Percentiles rank a stretch among this genome's conserved stretches.
Conservation (phyloP, 805 yeast species). For the Dipodascus geniculatus region DNA sequence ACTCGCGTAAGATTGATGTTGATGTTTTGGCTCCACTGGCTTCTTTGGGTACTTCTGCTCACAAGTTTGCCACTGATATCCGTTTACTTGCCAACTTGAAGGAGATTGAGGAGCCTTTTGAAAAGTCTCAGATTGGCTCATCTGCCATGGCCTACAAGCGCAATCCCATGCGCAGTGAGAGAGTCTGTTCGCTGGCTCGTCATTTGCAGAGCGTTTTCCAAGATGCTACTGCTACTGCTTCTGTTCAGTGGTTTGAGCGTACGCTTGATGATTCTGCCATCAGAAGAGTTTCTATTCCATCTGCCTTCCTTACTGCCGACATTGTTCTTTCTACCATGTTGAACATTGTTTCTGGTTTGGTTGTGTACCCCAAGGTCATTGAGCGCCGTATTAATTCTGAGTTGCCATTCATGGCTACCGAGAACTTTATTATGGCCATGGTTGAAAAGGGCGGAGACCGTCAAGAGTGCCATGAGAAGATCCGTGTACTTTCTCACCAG, state of each 20-base stretch:
- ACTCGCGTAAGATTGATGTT: conserved; percentile 94
- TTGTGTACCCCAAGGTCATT: conserved; percentile 96
- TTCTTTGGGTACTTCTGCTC: conserved; percentile 91
- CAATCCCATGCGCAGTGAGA: conserved; percentile 98
- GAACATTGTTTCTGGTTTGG: conserved; percentile 90
- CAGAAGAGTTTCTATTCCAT: conserved; percentile 91
- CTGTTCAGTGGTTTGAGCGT: conserved; percentile 99
- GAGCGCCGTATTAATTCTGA: conserved; percentile 92
- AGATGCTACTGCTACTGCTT: conserved; percentile 93
- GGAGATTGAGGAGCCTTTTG: conserved; percentile 97
- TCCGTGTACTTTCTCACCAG: conserved; percentile 92
- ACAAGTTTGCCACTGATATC: conserved; percentile 95
- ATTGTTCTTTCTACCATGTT: conserved; percentile 78
- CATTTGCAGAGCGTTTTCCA: conserved; percentile 84
- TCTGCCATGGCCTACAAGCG: conserved; percentile 99
- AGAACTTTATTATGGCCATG: conserved; percentile 98
- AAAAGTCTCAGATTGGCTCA: conserved; percentile 96
- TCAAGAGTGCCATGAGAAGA: conserved; percentile 97
- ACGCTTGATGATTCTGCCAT: conserved; percentile 97
- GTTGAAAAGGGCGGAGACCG: conserved; percentile 95
- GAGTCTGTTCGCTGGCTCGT: conserved; percentile 97
- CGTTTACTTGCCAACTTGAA: conserved; percentile 92
- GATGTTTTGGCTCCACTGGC: conserved; percentile 88
- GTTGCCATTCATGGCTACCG: conserved; percentile 99
- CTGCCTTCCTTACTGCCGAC: conserved; percentile 94